Evolutionary conservation across 2,329 filamentous ascomycete species (phyloP).

Genomic region (Bipolaris oryzae): DNA sequence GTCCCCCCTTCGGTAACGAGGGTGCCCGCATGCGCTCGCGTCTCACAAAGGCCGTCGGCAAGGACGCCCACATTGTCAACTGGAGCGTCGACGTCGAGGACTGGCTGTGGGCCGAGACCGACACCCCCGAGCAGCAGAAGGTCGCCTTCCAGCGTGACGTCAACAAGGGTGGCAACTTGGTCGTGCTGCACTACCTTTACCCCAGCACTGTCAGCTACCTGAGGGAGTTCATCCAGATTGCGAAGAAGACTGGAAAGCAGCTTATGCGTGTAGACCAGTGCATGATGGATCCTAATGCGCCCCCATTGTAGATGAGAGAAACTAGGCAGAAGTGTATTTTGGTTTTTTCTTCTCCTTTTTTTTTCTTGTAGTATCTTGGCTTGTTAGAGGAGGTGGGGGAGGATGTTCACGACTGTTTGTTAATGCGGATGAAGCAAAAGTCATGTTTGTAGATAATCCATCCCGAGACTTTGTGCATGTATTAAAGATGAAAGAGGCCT

Average conservation of each 20-base stretch:
- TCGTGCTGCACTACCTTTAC: constrained; percentile 73
- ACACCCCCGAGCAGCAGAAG: constrained; percentile 69
- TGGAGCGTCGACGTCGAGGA: constrained; percentile 76
- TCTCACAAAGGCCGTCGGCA: constrained; percentile 56
- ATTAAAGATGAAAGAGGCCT: background rate
- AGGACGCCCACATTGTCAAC: constrained; percentile 64
- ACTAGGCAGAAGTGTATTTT: background rate
- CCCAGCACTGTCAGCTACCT: constrained; percentile 68
- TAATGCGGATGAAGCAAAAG: background rate
- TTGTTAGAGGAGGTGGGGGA: background rate
- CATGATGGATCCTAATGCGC: constrained; percentile 66
- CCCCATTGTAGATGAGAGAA: constrained; percentile 30
- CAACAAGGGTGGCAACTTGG: constrained; percentile 65
- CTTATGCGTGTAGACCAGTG: constrained; percentile 72
- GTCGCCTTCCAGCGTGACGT: constrained; percentile 69
- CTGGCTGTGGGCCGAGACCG: constrained; percentile 68
- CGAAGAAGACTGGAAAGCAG: constrained; percentile 67
- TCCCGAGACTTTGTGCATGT: background rate
- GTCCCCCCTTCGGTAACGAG: constrained; percentile 71
- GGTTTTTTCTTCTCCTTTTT: background rate
- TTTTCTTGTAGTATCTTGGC: background rate
- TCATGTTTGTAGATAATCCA: background rate
- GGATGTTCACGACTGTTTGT: background rate
- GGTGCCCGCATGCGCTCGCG: constrained; percentile 70
- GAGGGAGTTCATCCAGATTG: constrained; percentile 67